A percentile compares a stretch with the other conserved stretches of the same genome.
These are phyloP conservation scores for Trichocladium antarcticum DNA, from an alignment of 495 filamentous ascomycete species.

Conservation along the genomic window DNA sequence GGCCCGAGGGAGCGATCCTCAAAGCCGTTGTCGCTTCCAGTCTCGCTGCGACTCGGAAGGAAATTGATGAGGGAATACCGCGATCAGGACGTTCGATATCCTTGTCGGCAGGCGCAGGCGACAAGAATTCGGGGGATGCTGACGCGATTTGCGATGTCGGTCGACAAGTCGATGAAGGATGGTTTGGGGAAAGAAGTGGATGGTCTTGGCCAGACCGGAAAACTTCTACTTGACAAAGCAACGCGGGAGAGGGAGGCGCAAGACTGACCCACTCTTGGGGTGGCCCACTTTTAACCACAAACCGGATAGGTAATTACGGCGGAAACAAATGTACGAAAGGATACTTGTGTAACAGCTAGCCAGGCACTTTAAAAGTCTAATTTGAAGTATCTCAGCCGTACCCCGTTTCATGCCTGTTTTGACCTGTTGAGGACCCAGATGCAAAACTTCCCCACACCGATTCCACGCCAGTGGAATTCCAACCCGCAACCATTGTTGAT, in stretches of 20 bases:
- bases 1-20: constrained; percentile 28
- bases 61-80: constrained; percentile 17
- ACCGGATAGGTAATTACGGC: too few species aligned
- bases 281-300: constrained; percentile 11
- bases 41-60: constrained; percentile 12
- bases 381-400: background rate
- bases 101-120: constrained; percentile 22
- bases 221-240: constrained; percentile 24
- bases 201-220: constrained; percentile 19
- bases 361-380: background rate
- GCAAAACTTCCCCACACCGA: background rate
- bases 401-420: background rate
- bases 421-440: too few species aligned
- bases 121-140: constrained; percentile 21
- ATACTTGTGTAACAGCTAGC: background rate
- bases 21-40: constrained; percentile 17
- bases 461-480: background rate
- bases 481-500: background rate
- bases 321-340: background rate
- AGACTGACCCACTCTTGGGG: constrained; percentile 7
- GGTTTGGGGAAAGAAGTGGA: constrained; percentile 25
- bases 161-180: constrained; percentile 15
- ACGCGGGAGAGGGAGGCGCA: constrained; percentile 14
- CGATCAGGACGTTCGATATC: constrained; percentile 14
- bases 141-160: constrained; percentile 32